Percentiles rank a stretch among this genome's conserved stretches.
phyloP scores from a whole-genome alignment of 2,329 filamentous ascomycete species.

The Alternaria angustiovoidea region DNA sequence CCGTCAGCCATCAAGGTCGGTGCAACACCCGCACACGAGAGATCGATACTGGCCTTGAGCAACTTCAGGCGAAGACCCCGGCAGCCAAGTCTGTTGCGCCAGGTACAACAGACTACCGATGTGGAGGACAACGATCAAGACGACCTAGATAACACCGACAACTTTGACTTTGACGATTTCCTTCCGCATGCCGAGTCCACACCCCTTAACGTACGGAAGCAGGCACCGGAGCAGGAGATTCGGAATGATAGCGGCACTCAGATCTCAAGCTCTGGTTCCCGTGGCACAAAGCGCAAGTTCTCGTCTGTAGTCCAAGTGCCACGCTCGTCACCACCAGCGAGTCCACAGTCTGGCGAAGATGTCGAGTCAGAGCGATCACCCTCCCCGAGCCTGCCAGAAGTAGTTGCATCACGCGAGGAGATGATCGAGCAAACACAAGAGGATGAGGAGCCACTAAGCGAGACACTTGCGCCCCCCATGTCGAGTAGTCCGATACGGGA shows the following conservation, averaged over 20 bases:
- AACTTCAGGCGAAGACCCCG: slow-evolving; percentile 60
- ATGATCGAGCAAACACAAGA: slow-evolving; percentile 31
- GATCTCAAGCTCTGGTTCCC: slow-evolving; percentile 43
- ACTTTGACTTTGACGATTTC: slow-evolving; percentile 55
- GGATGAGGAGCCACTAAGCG: slow-evolving; percentile 46
- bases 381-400: slow-evolving; percentile 47
- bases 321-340: slow-evolving; percentile 49
- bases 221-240: slow-evolving; percentile 36
- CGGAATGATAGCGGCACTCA: slow-evolving; percentile 40
- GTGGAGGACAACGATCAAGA: slow-evolving; percentile 56
- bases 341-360: slow-evolving; percentile 38
- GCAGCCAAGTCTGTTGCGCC: slow-evolving; percentile 59
- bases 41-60: slow-evolving; percentile 58
- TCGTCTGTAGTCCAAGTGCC: slow-evolving; percentile 49
- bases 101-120: slow-evolving; percentile 56
- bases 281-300: slow-evolving; percentile 51
- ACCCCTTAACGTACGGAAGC: slow-evolving; percentile 61
- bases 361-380: slow-evolving; percentile 43
- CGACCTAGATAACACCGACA: slow-evolving; percentile 55
- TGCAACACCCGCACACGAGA: slow-evolving; percentile 55
- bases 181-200: slow-evolving; percentile 74
- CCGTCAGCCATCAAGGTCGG: slow-evolving; percentile 55
- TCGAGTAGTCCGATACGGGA: slow-evolving; percentile 51
- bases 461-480: slow-evolving; percentile 55
- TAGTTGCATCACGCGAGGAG: slow-evolving; percentile 36